Percentiles rank a stretch among this genome's conserved stretches.
Evolutionary conservation across 176 grass and related monocot genomes (phyloP).

Genomic region (Rhynchospora pubera): DNA sequence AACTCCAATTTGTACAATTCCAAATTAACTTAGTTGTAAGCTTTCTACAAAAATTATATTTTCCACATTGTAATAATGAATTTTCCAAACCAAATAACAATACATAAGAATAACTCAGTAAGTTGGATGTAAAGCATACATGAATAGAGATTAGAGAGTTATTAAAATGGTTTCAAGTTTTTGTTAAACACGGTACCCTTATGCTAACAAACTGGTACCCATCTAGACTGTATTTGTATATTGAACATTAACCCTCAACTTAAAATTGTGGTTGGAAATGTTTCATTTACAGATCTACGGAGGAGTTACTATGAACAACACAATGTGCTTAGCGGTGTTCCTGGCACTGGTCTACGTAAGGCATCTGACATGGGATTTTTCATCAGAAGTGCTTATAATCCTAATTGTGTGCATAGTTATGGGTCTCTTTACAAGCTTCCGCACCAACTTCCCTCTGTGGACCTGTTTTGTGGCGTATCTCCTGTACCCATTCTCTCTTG

Average conservation of each 20-base stretch:
- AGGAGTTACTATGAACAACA: conserved; percentile 87
- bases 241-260: background rate
- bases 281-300: conserved; percentile 52
- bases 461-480: conserved; percentile 50
- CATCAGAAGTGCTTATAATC: conserved; percentile 60
- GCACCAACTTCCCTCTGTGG: conserved; percentile 62
- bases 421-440: conserved; percentile 78
- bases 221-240: background rate
- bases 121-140: background rate
- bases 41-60: background rate
- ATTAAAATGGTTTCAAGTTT: background rate
- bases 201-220: background rate
- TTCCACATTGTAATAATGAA: background rate
- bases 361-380: conserved; percentile 75
- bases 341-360: conserved; percentile 53
- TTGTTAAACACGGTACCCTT: background rate
- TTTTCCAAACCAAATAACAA: too few species aligned
- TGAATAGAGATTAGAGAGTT: background rate
- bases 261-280: background rate
- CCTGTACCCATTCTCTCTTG: conserved; percentile 47
- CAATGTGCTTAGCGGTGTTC: conserved; percentile 67
- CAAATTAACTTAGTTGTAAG: background rate
- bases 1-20: background rate
- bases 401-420: conserved; percentile 69
- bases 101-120: background rate